Evolutionary conservation across 495 filamentous ascomycete genomes (phyloP), one percentile per base, ranked within the genome.

Genomic region (Staphylotrichum tortipilum): DNA sequence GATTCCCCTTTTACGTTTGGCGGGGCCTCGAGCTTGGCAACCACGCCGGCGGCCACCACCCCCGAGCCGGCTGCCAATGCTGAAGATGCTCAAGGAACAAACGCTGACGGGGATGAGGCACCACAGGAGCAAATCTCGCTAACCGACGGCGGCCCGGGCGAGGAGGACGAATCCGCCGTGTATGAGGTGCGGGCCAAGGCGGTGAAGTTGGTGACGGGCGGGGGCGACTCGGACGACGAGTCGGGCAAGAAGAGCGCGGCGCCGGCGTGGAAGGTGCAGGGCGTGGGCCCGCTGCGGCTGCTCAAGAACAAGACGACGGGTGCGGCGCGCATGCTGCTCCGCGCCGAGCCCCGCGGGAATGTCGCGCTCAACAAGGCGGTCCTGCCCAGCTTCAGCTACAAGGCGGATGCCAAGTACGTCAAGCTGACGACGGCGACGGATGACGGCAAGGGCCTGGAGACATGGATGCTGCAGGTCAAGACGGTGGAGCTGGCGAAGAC

Each of bases 261-360:
- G n/a, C n/a, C n/a, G n/a, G n/a, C 68, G 7, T 88, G 84, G 83
- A 57, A 66, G 12, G 75, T 68, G 7, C 72, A 79, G 60, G 85
- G 84, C 28, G 69, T 83, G 7, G 86, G 86, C 0, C 74, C 74
- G 4, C 59, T 86, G 21, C 81, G 82, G 5, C 59, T 91, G 14
- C 70, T 91, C 37, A 82, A 81, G 57, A 72, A 89, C 65, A 79
- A 80, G 50, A 69, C 71, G 1, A 85, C 79, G 0, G 75, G 75
- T 1, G 71, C 73, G 11, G 72, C 80, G 10, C 80, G 86, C 30
- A 63, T 88, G 47, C 65, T 91, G 22, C 57, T 88, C 40, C 76
- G 86, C 24, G 77, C 75, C 12, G 84, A 88, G 43, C 84, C 84
- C 0, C 77, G 80, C 50, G 86, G 86, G 19, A 78, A 79, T 15